Conservation (phyloP, 2,329 filamentous ascomycete genomes). For the Fusarium sp. region DNA sequence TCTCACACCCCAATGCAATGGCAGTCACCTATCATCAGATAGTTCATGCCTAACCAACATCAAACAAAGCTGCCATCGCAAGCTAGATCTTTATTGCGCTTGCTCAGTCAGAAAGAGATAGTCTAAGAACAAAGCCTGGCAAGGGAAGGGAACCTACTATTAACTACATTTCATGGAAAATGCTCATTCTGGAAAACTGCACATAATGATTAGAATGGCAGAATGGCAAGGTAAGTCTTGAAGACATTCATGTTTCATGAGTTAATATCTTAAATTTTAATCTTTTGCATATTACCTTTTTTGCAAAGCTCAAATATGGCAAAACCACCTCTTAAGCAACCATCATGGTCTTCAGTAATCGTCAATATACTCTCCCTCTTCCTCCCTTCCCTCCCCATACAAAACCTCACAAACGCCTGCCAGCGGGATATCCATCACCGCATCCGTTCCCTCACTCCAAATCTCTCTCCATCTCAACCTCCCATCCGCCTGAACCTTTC, state of each 20-base stretch:
- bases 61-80: slow-evolving; percentile 2
- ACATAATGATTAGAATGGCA: not conserved
- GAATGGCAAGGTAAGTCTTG: not conserved
- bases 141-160: slow-evolving; percentile 4
- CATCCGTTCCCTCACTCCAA: slow-evolving; percentile 95
- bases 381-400: slow-evolving; percentile 72
- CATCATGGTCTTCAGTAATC: slow-evolving; percentile 4
- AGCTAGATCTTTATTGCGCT: slow-evolving; percentile 1
- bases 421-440: slow-evolving; percentile 95
- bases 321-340: not conserved
- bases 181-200: slow-evolving; percentile 7
- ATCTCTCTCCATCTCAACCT: slow-evolving; percentile 78
- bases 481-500: slow-evolving; percentile 52
- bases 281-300: slow-evolving; percentile 6
- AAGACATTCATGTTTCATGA: not conserved
- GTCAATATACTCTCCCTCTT: slow-evolving; percentile 37
- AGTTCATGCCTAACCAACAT: slow-evolving; percentile 1
- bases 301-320: not conserved
- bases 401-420: slow-evolving; percentile 95
- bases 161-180: not conserved
- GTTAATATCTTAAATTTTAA: not conserved
- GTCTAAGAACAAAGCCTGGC: not conserved
- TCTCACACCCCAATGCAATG: slow-evolving; percentile 1
- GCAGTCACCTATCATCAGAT: slow-evolving; percentile 1
- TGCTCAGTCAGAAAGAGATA: slow-evolving; percentile 3